Evolutionary conservation across 2,329 filamentous ascomycete genomes (phyloP).

Genomic region (Chrysosporium keratinophilum): DNA sequence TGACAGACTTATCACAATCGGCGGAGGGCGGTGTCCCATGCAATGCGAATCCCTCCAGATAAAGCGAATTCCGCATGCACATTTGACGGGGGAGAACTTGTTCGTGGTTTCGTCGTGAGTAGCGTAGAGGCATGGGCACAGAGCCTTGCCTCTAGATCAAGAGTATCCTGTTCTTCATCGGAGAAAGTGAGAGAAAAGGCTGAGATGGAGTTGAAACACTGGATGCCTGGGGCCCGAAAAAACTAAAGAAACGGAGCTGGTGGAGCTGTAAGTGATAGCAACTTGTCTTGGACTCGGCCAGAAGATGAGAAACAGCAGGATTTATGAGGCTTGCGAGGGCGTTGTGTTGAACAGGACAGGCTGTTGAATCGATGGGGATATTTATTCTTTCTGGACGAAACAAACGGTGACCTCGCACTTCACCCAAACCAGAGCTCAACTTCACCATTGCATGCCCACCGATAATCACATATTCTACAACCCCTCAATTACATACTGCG

Average conservation of each 20-base stretch:
- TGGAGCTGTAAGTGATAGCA: not conserved
- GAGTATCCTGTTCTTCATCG: slow-evolving; percentile 3
- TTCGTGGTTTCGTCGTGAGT: not conserved
- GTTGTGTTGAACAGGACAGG: too few species aligned
- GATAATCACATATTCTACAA: not conserved
- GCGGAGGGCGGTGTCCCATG: slow-evolving; percentile 16
- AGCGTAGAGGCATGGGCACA: slow-evolving; percentile 13
- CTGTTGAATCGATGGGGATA: too few species aligned
- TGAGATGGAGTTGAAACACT: not conserved
- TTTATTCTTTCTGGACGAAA: too few species aligned
- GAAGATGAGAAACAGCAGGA: not conserved
- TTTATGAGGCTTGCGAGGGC: too few species aligned
- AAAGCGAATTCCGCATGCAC: slow-evolving; percentile 13
- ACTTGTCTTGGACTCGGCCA: not conserved
- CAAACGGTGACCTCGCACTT: not conserved
- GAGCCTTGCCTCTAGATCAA: slow-evolving; percentile 9
- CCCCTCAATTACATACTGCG: not conserved
- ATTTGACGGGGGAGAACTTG: slow-evolving; percentile 14
- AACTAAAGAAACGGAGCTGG: not conserved
- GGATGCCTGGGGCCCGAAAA: slow-evolving; percentile 1
- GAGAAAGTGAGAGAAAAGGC: not conserved
- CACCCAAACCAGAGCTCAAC: not conserved
- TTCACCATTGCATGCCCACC: not conserved
- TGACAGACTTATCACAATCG: slow-evolving; percentile 19
- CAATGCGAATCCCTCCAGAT: slow-evolving; percentile 19